Evolutionary conservation across 495 filamentous ascomycete genomes (phyloP), one percentile per base, ranked within the genome.

Genomic region (Opeltia flavorubescens): DNA sequence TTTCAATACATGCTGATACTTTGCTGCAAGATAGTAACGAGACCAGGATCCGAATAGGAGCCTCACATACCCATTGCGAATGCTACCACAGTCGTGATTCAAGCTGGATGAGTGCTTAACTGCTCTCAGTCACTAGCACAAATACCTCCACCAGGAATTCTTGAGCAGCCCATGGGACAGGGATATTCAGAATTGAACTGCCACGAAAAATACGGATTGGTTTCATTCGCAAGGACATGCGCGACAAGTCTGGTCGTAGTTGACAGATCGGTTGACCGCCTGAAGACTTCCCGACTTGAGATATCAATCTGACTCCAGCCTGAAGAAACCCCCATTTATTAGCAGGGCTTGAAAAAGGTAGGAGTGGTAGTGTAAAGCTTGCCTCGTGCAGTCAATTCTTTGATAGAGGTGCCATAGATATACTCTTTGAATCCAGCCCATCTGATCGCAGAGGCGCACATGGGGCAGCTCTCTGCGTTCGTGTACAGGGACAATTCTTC

Each of bases 401-500:
- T 55, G 47, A 75, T 71, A 20, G 64, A 68, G 0, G 71, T 74
- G 11, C 69, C 71, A 51, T 69, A 75, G 11, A 76, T 63, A 54
- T 67, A 71, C 58, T 76, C 72, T 9, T 57, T 60, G 53, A 78
- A 74, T 5, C 70, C 71, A 0, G 72, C 59, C 66, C 69, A 75
- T 0, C 73, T 64, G 45, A 76, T 72, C 1, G 69, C 73, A 2
- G 70, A 65, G 0, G 74, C 73, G 51, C 74, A 78, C 67, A 76
- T 78, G 6, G 71, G 70, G 56, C 74, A 78, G 45, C 66, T 67
- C 52, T 76, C 71, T 4, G 66, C 71, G 55, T 71, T 76, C 6
- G 73, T 78, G 58, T 78, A 78, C 4, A 76, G 56, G 7, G 63
- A 61, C 15, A 78, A 51, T 28, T 65, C 46, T n/a, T 52, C 35